phyloP scores from a whole-genome alignment of 2,329 filamentous ascomycete genomes.

The Penicillium nordicum region DNA sequence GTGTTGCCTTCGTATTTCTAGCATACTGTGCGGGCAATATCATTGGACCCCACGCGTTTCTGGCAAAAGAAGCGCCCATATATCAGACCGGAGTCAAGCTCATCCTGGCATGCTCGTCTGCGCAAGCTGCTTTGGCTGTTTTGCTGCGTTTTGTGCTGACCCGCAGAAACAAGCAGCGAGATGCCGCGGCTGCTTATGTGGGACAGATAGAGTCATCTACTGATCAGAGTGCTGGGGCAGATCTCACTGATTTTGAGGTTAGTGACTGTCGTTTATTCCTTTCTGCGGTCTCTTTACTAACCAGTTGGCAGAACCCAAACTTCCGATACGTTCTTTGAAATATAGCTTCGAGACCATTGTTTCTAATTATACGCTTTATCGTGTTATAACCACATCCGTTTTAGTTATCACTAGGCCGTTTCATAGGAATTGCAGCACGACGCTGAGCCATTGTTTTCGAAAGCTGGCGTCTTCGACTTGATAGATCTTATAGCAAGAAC shows the following conservation, averaged over 20 bases:
- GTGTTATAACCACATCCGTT: not conserved
- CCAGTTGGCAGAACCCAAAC: constrained; percentile 12
- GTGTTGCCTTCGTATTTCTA: constrained; percentile 46
- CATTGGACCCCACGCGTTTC: constrained; percentile 48
- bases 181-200: constrained; percentile 1
- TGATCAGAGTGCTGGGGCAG: constrained; percentile 17
- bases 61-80: constrained; percentile 40
- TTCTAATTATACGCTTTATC: not conserved
- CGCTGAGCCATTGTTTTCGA: not conserved
- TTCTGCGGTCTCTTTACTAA: not conserved
- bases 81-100: constrained; percentile 54
- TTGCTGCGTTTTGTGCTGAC: constrained; percentile 18
- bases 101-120: constrained; percentile 39
- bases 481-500: too few species aligned
- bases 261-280: not conserved
- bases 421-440: not conserved
- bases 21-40: constrained; percentile 46
- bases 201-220: not conserved
- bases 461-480: too few species aligned
- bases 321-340: constrained; percentile 39
- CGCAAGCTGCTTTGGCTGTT: constrained; percentile 20
- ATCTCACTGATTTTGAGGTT: constrained; percentile 32
- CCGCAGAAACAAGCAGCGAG: constrained; percentile 21
- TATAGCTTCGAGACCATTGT: not conserved
- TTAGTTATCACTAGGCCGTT: not conserved